Conservation (phyloP, 805 yeast genomes). For the Spathaspora boniae region DNA sequence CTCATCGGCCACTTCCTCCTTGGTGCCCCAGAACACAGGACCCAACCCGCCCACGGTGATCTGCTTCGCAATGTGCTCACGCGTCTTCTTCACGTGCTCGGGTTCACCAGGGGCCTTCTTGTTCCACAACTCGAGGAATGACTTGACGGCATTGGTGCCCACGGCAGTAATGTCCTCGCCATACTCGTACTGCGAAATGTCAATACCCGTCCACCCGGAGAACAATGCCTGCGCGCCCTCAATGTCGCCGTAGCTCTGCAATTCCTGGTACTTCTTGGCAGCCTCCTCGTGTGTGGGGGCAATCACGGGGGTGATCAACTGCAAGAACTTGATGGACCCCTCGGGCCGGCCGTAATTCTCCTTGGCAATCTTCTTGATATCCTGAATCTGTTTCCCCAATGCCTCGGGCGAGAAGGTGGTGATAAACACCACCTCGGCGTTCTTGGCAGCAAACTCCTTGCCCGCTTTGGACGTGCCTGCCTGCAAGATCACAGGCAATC, state of each 20-base stretch:
- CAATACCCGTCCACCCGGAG: slow-evolving; percentile 42
- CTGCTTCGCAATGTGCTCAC: slow-evolving; percentile 23
- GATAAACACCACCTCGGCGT: slow-evolving; percentile 43
- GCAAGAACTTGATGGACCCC: slow-evolving; percentile 34
- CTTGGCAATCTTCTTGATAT: slow-evolving; percentile 29
- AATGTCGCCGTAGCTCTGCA: slow-evolving; percentile 28
- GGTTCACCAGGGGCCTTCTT: slow-evolving; percentile 24
- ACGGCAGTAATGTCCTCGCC: slow-evolving; percentile 29
- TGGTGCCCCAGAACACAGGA: slow-evolving; percentile 31
- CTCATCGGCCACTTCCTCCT: slow-evolving; percentile 36
- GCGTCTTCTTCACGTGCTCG: slow-evolving; percentile 16
- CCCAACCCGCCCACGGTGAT: slow-evolving; percentile 29
- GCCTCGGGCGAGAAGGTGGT: slow-evolving; percentile 30
- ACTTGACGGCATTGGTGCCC: slow-evolving; percentile 29
- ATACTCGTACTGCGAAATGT: slow-evolving; percentile 29
- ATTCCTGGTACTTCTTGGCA: slow-evolving; percentile 29
- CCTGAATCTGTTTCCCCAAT: slow-evolving; percentile 24
- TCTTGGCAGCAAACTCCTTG: slow-evolving; percentile 38
- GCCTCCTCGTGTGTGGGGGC: slow-evolving; percentile 44
- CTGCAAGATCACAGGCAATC: slow-evolving; percentile 42
- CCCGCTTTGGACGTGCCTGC: slow-evolving; percentile 45
- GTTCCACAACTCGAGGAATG: slow-evolving; percentile 32
- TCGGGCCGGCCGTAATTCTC: slow-evolving; percentile 32
- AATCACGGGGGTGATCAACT: slow-evolving; percentile 33
- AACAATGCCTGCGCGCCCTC: slow-evolving; percentile 42